Conservation (phyloP, 2,329 filamentous ascomycete species). For the Trichocomaceae sp. region DNA sequence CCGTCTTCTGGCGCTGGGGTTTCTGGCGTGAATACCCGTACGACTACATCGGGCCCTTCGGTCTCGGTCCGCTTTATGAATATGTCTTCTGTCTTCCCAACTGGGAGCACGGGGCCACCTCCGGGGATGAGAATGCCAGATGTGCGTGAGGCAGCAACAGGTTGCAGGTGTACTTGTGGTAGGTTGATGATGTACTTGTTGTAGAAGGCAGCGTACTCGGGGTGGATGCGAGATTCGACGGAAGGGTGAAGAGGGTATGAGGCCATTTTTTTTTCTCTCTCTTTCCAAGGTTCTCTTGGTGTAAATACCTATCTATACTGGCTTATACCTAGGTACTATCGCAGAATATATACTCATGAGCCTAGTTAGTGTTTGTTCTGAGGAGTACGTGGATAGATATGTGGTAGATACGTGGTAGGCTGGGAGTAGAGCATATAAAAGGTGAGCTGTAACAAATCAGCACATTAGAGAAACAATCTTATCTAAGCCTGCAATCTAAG, state of each 20-base stretch:
- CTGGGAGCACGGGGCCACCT: constrained; percentile 43
- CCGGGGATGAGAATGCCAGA: constrained; percentile 50
- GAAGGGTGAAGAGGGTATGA: constrained; percentile 47
- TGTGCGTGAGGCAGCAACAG: constrained; percentile 46
- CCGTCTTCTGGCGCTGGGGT: constrained; percentile 43
- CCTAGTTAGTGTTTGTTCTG: not conserved
- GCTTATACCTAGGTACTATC: too few species aligned
- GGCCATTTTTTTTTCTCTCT: constrained; percentile 5
- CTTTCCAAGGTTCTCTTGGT: too few species aligned
- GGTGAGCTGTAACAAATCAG: not conserved
- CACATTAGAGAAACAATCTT: not conserved
- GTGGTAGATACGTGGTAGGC: not conserved
- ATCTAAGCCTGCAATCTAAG: too few species aligned
- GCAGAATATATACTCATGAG: not conserved
- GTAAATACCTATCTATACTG: too few species aligned
- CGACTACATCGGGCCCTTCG: constrained; percentile 39
- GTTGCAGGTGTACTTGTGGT: constrained; percentile 51
- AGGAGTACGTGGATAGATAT: not conserved
- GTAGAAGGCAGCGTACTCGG: constrained; percentile 50
- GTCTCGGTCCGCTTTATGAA: constrained; percentile 39
- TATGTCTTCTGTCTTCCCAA: constrained; percentile 44
- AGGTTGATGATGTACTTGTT: constrained; percentile 46
- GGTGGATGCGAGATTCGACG: constrained; percentile 41
- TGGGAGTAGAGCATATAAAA: not conserved
- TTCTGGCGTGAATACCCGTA: constrained; percentile 48